A percentile compares a stretch with the other conserved stretches of the same genome.
These are phyloP conservation scores for Aspergillus terreus DNA, from an alignment of 2,329 filamentous ascomycete genomes.

Conservation along the genomic window DNA sequence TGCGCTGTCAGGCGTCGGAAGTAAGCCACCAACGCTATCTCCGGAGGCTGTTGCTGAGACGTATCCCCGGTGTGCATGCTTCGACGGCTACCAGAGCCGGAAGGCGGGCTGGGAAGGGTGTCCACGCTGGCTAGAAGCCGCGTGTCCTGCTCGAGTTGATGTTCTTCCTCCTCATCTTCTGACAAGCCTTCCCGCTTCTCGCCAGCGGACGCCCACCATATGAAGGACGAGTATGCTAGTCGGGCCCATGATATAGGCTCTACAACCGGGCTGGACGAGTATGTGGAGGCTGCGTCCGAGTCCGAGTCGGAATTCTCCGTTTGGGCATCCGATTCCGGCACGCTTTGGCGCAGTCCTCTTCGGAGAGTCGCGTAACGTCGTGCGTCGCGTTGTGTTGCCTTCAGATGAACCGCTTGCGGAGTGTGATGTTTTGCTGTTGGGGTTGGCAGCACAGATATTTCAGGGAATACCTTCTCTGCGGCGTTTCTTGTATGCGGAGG, in stretches of 20 bases:
- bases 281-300: slow-evolving; percentile 38
- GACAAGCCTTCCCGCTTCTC: slow-evolving; percentile 54
- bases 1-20: slow-evolving; percentile 47
- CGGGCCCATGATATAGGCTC: slow-evolving; percentile 59
- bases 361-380: slow-evolving; percentile 71
- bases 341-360: slow-evolving; percentile 51
- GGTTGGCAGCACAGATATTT: slow-evolving; percentile 60
- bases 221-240: slow-evolving; percentile 59
- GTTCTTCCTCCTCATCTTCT: slow-evolving; percentile 52
- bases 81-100: slow-evolving; percentile 22
- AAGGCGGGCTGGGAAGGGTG: slow-evolving; percentile 25
- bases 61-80: slow-evolving; percentile 25
- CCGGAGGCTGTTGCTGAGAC: slow-evolving; percentile 37
- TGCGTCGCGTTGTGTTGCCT: slow-evolving; percentile 86
- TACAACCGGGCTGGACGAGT: slow-evolving; percentile 44
- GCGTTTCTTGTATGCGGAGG: slow-evolving; percentile 56
- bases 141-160: slow-evolving; percentile 42
- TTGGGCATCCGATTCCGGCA: slow-evolving; percentile 16
- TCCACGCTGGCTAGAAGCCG: slow-evolving; percentile 37
- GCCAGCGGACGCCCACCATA: slow-evolving; percentile 66
- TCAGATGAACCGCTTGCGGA: slow-evolving; percentile 47
- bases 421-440: slow-evolving; percentile 50
- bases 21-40: slow-evolving; percentile 48
- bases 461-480: slow-evolving; percentile 67
- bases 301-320: slow-evolving; percentile 29